Evolutionary conservation across 164 flowering plant species (phyloP).

Genomic region (Vitis vinifera): DNA sequence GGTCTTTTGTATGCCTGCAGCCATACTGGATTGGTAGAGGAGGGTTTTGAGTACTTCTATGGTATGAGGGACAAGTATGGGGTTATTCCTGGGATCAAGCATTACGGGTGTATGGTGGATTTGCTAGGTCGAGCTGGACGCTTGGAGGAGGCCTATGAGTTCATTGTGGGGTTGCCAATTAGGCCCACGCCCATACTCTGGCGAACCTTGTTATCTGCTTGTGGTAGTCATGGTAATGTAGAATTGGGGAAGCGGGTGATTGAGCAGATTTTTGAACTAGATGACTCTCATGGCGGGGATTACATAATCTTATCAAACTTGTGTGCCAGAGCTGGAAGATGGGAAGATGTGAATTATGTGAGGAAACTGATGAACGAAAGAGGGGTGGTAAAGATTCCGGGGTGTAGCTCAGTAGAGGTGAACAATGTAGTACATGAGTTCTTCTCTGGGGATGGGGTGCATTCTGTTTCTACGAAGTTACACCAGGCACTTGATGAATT

Average conservation of each 20-base stretch:
- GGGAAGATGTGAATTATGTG: conserved; percentile 60
- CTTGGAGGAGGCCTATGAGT: conserved; percentile 56
- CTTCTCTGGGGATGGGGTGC: conserved; percentile 64
- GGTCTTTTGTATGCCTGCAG: conserved; percentile 67
- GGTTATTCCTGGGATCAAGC: conserved; percentile 57
- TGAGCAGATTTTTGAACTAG: conserved; percentile 49
- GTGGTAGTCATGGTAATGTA: conserved; percentile 53
- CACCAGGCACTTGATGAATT: conserved; percentile 54
- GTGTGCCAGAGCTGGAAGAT: conserved; percentile 61
- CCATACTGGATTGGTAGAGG: conserved; percentile 58
- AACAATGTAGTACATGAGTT: conserved; percentile 69
- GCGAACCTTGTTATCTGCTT: conserved; percentile 71
- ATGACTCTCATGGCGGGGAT: conserved; percentile 70
- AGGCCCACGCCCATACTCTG: conserved; percentile 66
- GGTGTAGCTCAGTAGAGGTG: conserved; percentile 76
- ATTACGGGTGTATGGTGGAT: conserved; percentile 79
- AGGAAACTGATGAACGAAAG: conserved; percentile 64
- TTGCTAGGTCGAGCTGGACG: conserved; percentile 63
- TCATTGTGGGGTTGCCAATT: conserved; percentile 52
- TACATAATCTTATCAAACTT: conserved; percentile 70
- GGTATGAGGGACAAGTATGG: conserved; percentile 48
- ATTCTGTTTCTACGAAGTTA: conserved; percentile 31
- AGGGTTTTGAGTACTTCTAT: conserved; percentile 50
- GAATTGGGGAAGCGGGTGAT: conserved; percentile 57
- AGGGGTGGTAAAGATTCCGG: conserved; percentile 59